Evolutionary conservation across 352 stramenopile genomes (phyloP).

Genomic region (Phytophthora pini): DNA sequence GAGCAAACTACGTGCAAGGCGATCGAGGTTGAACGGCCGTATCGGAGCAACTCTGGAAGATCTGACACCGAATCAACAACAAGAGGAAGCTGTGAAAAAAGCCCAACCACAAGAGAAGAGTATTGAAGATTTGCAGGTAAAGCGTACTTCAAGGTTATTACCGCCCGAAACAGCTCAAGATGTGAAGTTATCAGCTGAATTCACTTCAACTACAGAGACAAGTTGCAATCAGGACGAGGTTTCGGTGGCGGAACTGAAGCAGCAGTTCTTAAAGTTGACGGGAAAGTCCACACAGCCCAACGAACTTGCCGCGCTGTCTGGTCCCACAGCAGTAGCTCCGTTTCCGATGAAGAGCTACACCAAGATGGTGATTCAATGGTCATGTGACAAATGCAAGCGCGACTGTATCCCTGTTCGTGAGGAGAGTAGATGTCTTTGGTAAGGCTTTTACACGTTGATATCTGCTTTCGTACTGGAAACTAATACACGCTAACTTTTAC

Average conservation of each 20-base stretch:
- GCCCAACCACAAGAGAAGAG: background rate
- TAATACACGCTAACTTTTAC: constrained; percentile 1
- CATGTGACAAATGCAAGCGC: constrained; percentile 58
- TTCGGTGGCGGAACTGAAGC: constrained; percentile 15
- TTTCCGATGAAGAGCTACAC: constrained; percentile 31
- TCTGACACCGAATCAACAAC: constrained; percentile 25
- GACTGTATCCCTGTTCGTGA: constrained; percentile 83
- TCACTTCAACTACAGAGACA: constrained; percentile 13
- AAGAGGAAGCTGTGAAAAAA: constrained; percentile 3
- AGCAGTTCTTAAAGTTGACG: constrained; percentile 13
- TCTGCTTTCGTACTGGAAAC: constrained; percentile 4
- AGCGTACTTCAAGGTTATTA: background rate
- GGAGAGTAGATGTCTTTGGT: constrained; percentile 82
- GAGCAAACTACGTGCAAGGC: constrained; percentile 29
- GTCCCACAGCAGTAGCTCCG: background rate
- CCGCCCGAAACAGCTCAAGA: constrained; percentile 6
- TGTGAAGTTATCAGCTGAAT: constrained; percentile 6
- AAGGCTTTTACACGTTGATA: constrained; percentile 7
- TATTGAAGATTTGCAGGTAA: constrained; percentile 1
- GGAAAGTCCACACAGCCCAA: constrained; percentile 4
- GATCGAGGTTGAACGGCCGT: constrained; percentile 10
- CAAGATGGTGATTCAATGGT: constrained; percentile 72
- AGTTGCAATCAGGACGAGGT: constrained; percentile 24
- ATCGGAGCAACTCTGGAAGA: background rate
- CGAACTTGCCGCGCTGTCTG: background rate